Conservation (phyloP, 495 filamentous ascomycete genomes). For the Elasticomyces elasticus region DNA sequence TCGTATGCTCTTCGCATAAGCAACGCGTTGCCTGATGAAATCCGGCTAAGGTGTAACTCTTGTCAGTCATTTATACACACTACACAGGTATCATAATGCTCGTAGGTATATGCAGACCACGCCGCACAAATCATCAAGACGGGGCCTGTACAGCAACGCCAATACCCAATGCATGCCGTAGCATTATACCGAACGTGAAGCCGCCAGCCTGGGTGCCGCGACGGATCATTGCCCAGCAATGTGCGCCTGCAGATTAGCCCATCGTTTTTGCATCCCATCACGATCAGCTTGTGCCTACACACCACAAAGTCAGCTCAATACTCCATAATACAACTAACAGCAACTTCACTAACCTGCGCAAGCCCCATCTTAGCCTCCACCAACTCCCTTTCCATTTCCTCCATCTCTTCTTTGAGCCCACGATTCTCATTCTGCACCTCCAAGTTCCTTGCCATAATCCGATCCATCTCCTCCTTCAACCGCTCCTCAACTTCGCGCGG, state of each 20-base stretch:
- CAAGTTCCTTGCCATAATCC: constrained; percentile 81
- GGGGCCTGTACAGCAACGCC: too few species aligned
- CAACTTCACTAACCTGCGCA: constrained; percentile 63
- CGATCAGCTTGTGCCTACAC: constrained; percentile 31
- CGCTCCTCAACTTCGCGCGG: constrained; percentile 76
- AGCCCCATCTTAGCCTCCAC: constrained; percentile 91
- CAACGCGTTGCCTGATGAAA: too few species aligned
- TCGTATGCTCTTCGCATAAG: too few species aligned
- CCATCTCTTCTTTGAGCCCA: constrained; percentile 76
- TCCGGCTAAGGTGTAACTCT: too few species aligned
- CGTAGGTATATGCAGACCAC: too few species aligned
- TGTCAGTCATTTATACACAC: too few species aligned
- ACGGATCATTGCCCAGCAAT: constrained; percentile 23
- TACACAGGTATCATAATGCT: too few species aligned
- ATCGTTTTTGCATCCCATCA: constrained; percentile 32
- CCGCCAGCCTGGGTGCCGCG: too few species aligned
- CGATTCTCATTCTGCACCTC: constrained; percentile 94
- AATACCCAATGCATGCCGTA: too few species aligned
- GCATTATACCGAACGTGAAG: too few species aligned
- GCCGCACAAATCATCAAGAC: too few species aligned
- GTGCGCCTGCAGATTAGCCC: constrained; percentile 27
- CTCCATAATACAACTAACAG: background rate
- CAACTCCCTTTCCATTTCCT: constrained; percentile 87
- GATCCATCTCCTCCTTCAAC: constrained; percentile 78
- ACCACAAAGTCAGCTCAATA: constrained; percentile 9